phyloP scores from a whole-genome alignment of 108 stramenopile species.

The Chaetoceros muelleri region DNA sequence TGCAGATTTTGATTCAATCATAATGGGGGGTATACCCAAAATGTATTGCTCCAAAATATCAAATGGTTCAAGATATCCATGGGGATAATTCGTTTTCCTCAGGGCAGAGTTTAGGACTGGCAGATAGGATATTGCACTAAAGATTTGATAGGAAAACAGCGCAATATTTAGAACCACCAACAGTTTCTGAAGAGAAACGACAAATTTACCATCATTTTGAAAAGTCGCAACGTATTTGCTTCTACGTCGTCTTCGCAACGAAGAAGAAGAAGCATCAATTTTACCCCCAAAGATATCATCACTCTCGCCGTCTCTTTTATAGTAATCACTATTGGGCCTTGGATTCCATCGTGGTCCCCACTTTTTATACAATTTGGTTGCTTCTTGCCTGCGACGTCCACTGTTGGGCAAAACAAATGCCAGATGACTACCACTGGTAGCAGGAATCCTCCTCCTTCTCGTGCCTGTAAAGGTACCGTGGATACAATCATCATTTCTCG shows the following conservation, averaged over 20 bases:
- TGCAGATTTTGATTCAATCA: background rate
- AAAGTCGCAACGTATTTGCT: background rate
- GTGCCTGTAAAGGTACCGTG: too few species aligned
- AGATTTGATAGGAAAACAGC: constrained; percentile 46
- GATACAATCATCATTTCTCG: too few species aligned
- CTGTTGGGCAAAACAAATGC: too few species aligned
- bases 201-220: background rate
- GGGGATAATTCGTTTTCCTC: constrained; percentile 17
- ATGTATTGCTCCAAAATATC: background rate
- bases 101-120: constrained; percentile 37
- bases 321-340: background rate
- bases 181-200: constrained; percentile 12
- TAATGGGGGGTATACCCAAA: background rate
- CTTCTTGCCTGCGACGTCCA: too few species aligned
- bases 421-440: too few species aligned
- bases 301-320: background rate
- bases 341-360: background rate
- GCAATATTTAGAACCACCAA: constrained; percentile 30
- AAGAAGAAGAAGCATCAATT: too few species aligned
- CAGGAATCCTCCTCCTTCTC: too few species aligned
- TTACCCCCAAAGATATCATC: background rate
- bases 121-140: constrained; percentile 35
- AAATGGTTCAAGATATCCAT: constrained; percentile 12
- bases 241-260: background rate
- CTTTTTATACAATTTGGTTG: background rate